Conservation (phyloP, 2,329 filamentous ascomycete genomes). For the Gnomoniopsis smithogilvyi region DNA sequence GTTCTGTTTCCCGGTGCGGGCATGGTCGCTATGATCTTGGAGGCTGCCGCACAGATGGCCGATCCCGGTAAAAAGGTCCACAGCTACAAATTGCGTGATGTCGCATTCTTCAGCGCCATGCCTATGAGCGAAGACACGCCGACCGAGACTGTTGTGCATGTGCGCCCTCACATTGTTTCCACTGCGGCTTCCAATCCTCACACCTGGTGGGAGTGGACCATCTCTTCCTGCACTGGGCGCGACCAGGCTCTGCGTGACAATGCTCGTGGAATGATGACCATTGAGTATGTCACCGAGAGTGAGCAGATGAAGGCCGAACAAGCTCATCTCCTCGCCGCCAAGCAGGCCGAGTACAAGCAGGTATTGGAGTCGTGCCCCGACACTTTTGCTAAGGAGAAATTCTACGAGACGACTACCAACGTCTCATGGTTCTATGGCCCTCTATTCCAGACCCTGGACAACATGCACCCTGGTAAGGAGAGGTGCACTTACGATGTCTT, state of each 20-base stretch:
- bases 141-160: constrained; percentile 11
- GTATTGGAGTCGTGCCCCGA: constrained; percentile 13
- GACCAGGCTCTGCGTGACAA: constrained; percentile 15
- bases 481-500: constrained; percentile 35
- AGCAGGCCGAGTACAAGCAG: constrained; percentile 10
- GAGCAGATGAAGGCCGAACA: constrained; percentile 13
- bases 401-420: constrained; percentile 13
- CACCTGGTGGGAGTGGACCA: constrained; percentile 16
- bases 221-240: constrained; percentile 10
- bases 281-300: constrained; percentile 13
- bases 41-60: constrained; percentile 12
- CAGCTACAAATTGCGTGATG: constrained; percentile 8
- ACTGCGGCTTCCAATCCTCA: constrained; percentile 6
- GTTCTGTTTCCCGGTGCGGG: constrained; percentile 16
- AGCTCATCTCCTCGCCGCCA: constrained; percentile 4
- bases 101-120: constrained; percentile 14
- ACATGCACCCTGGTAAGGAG: constrained; percentile 30
- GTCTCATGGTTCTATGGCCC: constrained; percentile 36
- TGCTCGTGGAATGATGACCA: constrained; percentile 13
- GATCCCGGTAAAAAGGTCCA: constrained; percentile 21
- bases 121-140: constrained; percentile 13
- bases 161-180: constrained; percentile 11
- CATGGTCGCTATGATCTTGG: constrained; percentile 15
- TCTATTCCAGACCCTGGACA: constrained; percentile 45
- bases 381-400: constrained; percentile 11